Conservation (phyloP, 2,329 filamentous ascomycete species). For the Metarhizium humberi region DNA sequence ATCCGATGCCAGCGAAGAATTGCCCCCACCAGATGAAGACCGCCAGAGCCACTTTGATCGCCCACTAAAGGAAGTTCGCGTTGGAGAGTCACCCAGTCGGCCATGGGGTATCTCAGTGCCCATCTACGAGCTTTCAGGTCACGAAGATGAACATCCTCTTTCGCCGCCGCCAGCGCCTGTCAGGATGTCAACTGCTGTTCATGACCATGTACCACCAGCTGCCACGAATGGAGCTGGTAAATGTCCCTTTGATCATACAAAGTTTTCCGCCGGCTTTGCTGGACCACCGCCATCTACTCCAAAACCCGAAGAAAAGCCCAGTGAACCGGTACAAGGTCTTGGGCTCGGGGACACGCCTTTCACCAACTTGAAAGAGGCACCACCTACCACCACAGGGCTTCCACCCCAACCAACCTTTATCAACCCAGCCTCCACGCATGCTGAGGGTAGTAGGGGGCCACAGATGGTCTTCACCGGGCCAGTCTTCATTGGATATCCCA, state of each 20-base stretch:
- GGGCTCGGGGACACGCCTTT: slow-evolving; percentile 11
- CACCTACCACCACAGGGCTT: slow-evolving; percentile 7
- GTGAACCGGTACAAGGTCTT: slow-evolving; percentile 2
- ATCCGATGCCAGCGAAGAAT: slow-evolving; percentile 27
- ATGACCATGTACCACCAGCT: slow-evolving; percentile 7
- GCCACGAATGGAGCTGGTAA: slow-evolving; percentile 28
- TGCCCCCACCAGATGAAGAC: slow-evolving; percentile 35
- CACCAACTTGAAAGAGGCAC: slow-evolving; percentile 10
- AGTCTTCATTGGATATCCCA: slow-evolving; percentile 85
- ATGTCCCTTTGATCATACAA: slow-evolving; percentile 50
- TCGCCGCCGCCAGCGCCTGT: slow-evolving; percentile 52
- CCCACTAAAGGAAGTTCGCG: slow-evolving; percentile 77
- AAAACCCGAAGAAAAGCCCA: slow-evolving; percentile 8
- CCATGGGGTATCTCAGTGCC: slow-evolving; percentile 90
- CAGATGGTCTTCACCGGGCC: slow-evolving; percentile 87
- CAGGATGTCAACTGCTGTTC: slow-evolving; percentile 33
- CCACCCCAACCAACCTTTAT: slow-evolving; percentile 41
- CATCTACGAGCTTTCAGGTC: slow-evolving; percentile 33
- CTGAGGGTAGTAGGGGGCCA: slow-evolving; percentile 28
- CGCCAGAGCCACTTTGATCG: slow-evolving; percentile 73
- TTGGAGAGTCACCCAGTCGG: slow-evolving; percentile 85
- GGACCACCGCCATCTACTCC: slow-evolving; percentile 10
- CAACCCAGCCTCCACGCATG: slow-evolving; percentile 30
- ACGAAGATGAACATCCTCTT: slow-evolving; percentile 31
- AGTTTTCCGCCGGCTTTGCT: slow-evolving; percentile 28